Base-by-base conservation (phyloP, 2,329 filamentous ascomycete genomes). In the Rhexocercosporidium sp. region DNA sequence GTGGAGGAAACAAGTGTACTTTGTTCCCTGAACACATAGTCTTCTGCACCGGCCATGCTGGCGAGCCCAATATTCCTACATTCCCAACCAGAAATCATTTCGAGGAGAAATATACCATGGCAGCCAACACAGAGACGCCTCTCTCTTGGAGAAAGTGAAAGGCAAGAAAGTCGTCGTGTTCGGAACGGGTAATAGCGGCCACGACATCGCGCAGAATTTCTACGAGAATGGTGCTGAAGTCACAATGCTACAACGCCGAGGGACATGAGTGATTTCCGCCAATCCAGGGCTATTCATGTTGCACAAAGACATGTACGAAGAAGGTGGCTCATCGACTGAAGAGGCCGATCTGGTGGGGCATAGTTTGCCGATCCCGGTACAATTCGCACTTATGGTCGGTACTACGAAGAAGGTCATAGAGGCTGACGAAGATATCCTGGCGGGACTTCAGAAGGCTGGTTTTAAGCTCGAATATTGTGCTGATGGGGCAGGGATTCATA, bases 161-260 rank as follows among this genome's bases (percentile, higher is more conserved):
- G 84, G 84, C 1, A 89, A 88, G 75, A 89, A 86, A 68, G 89
- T 86, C 0, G 79, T 92, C 1, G 85, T 93, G 0, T 82, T 92
- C 0, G 90, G 90, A 1, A 88, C 86, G 1, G 90, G 89, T 76
- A 92, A 91, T 77, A 90, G 88, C 0, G 88, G 82, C 6, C 88
- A 91, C 72, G 90, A 92, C 71, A 92, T 92, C 65, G 85, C 88
- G 0, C 88, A 92, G 64, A 87, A 92, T 69, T 91, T 84, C 72
- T 83, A 86, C 37, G 88, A 91, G 71, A 86, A 88, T 64, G 90
- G 90, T 0, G 88, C 88, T 67, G 80, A 86, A 1, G 85, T 92
- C 0, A 92, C 90, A 0, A 88, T 93, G 75, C 83, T 93, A 0
- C 91, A 93, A 76, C 84, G 90, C 11, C 87, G 85, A 1, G 85